Conservation (phyloP, 2,329 filamentous ascomycete genomes). For the Drechslera avenae region DNA sequence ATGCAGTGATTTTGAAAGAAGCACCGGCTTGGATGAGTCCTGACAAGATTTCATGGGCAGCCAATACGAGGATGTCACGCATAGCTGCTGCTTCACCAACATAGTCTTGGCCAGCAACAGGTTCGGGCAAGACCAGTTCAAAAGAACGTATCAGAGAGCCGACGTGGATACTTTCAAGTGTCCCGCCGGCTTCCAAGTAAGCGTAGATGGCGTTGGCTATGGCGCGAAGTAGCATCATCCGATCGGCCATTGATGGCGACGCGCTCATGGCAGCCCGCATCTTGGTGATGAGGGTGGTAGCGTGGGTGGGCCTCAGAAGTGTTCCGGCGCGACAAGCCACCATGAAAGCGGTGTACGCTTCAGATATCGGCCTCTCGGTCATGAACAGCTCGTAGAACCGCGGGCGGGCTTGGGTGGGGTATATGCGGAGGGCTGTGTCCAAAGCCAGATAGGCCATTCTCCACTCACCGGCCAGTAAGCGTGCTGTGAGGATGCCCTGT, state of each 20-base stretch:
- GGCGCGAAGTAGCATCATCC: constrained; percentile 39
- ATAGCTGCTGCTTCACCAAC: constrained; percentile 22
- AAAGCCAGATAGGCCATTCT: constrained; percentile 56
- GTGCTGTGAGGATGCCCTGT: constrained; percentile 56
- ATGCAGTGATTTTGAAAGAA: constrained; percentile 21
- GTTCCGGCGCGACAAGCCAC: constrained; percentile 55
- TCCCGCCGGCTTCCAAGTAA: constrained; percentile 49
- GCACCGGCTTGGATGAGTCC: constrained; percentile 39
- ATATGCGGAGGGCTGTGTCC: constrained; percentile 56
- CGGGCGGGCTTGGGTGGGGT: constrained; percentile 49
- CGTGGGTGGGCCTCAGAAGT: constrained; percentile 33
- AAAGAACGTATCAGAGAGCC: constrained; percentile 46
- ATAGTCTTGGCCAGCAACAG: constrained; percentile 22
- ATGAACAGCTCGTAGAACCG: constrained; percentile 55
- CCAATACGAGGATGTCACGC: constrained; percentile 29
- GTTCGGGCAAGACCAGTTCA: constrained; percentile 35
- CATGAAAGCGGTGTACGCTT: constrained; percentile 56
- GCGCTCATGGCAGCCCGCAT: constrained; percentile 33
- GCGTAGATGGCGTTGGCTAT: constrained; percentile 53
- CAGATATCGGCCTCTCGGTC: constrained; percentile 51
- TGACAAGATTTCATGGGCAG: constrained; percentile 33
- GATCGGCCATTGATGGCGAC: constrained; percentile 23
- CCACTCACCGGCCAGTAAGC: constrained; percentile 54
- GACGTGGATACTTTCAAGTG: constrained; percentile 44
- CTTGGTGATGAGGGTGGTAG: constrained; percentile 43